Base-by-base conservation (phyloP, 208 protist species). In the Trypanosoma mega region DNA sequence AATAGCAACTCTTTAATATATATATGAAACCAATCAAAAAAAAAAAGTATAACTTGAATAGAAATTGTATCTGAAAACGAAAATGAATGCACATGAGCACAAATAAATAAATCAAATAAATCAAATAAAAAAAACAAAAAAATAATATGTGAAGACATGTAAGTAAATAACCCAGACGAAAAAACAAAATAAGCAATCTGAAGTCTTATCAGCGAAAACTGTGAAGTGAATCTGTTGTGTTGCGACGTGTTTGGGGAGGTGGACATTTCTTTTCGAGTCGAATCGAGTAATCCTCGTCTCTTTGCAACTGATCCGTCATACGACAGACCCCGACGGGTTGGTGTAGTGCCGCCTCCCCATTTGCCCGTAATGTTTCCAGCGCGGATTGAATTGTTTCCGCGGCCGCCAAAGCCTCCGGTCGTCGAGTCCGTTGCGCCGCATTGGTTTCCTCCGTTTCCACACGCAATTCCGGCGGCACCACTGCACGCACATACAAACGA, bases 381-480 rank as follows among this genome's bases (percentile, higher is more conserved):
- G 55, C 54, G 3, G 67, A 54, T 26, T 62, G 52, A 23, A 45
- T 52, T 2, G 67, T 23, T n/a, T 70, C 60, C 0, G 34, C 53
- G 26, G 41, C 30, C 0, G 68, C 41, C 0, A 46, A n/a, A 12
- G 59, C 18, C 53, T 77, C 64, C 20, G 46, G 59, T 7, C 58
- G 52, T 2, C 51, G 29, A 14, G 41, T 53, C 5, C 36, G 31
- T 12, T 26, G 41, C 23, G 45, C 20, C n/a, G 26, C 57, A 24
- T 63, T 48, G n/a, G 47, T 16, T 2, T 70, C 66, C 65, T 74
- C 48, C 18, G 60, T 66, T 63, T 67, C 74, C 1, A 51, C 52
- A 5, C 76, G 76, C 47, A 92, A 63, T 61, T 89, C 79, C 2
- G 67, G 51, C 8, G 85, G 82, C 21, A 89, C 79, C 5, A 89